phyloP scores from a whole-genome alignment of 345 rosid species.

The Citrus inodora region DNA sequence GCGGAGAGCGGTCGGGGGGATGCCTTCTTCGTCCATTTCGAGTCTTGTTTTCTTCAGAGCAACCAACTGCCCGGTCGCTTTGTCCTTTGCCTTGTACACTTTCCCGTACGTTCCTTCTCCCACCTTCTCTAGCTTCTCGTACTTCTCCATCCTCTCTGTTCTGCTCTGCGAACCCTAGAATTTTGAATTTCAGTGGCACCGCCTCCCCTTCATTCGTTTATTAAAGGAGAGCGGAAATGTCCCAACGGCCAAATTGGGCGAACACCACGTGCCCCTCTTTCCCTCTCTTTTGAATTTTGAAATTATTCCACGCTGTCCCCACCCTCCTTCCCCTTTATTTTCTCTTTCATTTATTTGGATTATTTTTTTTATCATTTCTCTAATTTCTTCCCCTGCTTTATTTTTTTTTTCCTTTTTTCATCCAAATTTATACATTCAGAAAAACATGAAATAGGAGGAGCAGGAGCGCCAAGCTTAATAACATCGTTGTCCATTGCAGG shows the following conservation, averaged over 20 bases:
- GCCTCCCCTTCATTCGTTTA: neutral
- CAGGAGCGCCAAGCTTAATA: too few relatives aligned
- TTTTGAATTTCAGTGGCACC: neutral
- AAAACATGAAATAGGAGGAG: too few relatives aligned
- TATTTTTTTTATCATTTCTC: too few relatives aligned
- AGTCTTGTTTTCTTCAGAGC: constrained; percentile 90
- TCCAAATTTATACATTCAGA: too few relatives aligned
- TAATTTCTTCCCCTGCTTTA: neutral
- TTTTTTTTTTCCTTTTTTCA: neutral
- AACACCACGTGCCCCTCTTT: constrained; percentile 1
- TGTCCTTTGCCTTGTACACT: constrained; percentile 92
- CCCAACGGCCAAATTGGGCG: neutral
- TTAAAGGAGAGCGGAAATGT: neutral
- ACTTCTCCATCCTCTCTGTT: constrained; percentile 62
- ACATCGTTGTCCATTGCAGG: too few relatives aligned
- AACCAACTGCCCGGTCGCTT: constrained; percentile 65
- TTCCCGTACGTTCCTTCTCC: constrained; percentile 98
- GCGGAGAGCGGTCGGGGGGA: constrained; percentile 95
- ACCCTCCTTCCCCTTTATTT: neutral
- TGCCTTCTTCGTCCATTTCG: constrained; percentile 97
- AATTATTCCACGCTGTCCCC: neutral
- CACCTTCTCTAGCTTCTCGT: constrained; percentile 94
- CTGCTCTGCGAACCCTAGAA: neutral
- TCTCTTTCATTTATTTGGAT: neutral
- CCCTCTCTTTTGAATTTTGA: constrained; percentile 12